Evolutionary conservation across 2,329 filamentous ascomycete species (phyloP).

Genomic region (Graphilbum fragrans): DNA sequence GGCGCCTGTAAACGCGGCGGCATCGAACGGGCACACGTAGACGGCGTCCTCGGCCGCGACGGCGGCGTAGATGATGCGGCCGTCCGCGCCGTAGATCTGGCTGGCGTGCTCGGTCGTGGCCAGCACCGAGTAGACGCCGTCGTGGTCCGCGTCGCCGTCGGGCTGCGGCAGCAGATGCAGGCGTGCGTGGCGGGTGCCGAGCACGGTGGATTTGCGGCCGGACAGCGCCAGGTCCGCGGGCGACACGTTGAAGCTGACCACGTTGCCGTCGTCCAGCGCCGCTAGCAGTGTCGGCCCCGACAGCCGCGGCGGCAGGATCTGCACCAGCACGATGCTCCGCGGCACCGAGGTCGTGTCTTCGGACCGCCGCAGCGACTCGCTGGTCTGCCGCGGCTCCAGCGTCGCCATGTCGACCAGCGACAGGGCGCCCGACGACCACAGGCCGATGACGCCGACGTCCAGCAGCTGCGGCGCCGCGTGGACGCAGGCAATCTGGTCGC

Average conservation of each 20-base stretch:
- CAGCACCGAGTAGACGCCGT: slow-evolving; percentile 57
- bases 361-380: slow-evolving; percentile 45
- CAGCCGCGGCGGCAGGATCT: slow-evolving; percentile 52
- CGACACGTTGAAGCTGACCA: slow-evolving; percentile 71
- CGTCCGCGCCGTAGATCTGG: slow-evolving; percentile 81
- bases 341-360: slow-evolving; percentile 65
- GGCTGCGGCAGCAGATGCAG: slow-evolving; percentile 66
- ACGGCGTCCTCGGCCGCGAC: slow-evolving; percentile 81
- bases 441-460: slow-evolving; percentile 66
- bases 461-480: slow-evolving; percentile 55
- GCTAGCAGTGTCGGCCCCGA: slow-evolving; percentile 67
- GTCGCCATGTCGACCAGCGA: slow-evolving; percentile 59
- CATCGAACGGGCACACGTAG: slow-evolving; percentile 71
- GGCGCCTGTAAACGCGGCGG: slow-evolving; percentile 66
- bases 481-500: slow-evolving; percentile 77
- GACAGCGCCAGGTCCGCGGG: slow-evolving; percentile 49
- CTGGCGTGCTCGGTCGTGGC: slow-evolving; percentile 91
- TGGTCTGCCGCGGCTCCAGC: slow-evolving; percentile 49
- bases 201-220: slow-evolving; percentile 65
- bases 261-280: slow-evolving; percentile 83
- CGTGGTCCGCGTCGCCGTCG: slow-evolving; percentile 31
- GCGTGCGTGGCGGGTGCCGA: slow-evolving; percentile 75
- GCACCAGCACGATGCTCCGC: slow-evolving; percentile 66
- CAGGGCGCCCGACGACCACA: slow-evolving; percentile 75
- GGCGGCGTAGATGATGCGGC: slow-evolving; percentile 81